phyloP scores from a whole-genome alignment of 768 basidiomycete genomes.

The Jaapia argillacea region DNA sequence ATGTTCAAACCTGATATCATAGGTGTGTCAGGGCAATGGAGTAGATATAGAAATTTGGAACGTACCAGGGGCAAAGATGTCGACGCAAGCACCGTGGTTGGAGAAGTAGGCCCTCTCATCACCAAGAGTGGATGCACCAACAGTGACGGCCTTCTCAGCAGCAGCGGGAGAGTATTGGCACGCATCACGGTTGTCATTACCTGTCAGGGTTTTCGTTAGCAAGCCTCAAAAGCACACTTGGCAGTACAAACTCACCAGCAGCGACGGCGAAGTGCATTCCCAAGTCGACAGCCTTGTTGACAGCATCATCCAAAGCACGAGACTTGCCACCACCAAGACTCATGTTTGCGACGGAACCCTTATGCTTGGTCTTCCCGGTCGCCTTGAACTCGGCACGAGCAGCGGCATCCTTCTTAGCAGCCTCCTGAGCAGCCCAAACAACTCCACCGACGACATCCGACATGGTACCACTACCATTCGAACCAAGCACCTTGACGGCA shows the following conservation, averaged over 20 bases:
- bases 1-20: conserved; percentile 65
- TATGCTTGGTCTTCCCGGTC: conserved; percentile 76
- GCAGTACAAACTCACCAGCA: conserved; percentile 52
- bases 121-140: conserved; percentile 78
- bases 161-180: conserved; percentile 91
- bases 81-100: conserved; percentile 85
- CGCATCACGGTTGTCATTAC: conserved; percentile 80
- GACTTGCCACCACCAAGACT: conserved; percentile 95
- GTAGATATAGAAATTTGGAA: conserved; percentile 67
- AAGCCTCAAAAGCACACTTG: not conserved
- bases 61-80: conserved; percentile 81
- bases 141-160: conserved; percentile 84
- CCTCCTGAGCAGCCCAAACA: conserved; percentile 55
- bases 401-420: conserved; percentile 42
- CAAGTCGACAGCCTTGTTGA: conserved; percentile 71
- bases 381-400: conserved; percentile 56
- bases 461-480: conserved; percentile 92
- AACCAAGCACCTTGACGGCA: conserved; percentile 92
- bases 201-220: conserved; percentile 21
- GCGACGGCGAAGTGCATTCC: conserved; percentile 98
- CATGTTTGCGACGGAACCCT: conserved; percentile 97
- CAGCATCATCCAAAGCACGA: conserved; percentile 69
- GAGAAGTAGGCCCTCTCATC: conserved; percentile 89
- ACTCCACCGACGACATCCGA: conserved; percentile 89
- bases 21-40: conserved; percentile 32